A percentile compares a stretch with the other conserved stretches of the same genome.
phyloP scores from a whole-genome alignment of 1,139 yeast genomes.

The Taphrina communis region DNA sequence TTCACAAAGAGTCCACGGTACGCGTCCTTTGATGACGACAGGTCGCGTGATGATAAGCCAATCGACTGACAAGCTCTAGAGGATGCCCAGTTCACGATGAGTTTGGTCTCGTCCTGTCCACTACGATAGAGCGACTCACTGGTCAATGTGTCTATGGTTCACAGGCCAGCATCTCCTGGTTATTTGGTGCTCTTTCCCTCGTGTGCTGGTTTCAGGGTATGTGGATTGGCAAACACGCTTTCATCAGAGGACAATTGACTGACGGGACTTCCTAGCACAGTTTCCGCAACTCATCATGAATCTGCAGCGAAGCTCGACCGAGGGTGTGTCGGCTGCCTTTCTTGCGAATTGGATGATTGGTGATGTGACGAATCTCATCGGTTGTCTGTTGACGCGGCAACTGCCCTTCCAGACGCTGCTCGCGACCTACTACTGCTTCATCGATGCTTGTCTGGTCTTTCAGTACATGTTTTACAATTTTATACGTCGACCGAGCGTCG shows the following conservation, averaged over 20 bases:
- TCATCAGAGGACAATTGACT: conserved; percentile 64
- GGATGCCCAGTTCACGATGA: conserved; percentile 31
- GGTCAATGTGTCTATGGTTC: conserved; percentile 39
- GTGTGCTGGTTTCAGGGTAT: conserved; percentile 30
- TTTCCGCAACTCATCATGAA: conserved; percentile 60
- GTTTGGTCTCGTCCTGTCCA: conserved; percentile 21
- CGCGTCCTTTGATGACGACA: conserved; percentile 4
- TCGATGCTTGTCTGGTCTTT: conserved; percentile 71
- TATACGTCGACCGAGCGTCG: conserved; percentile 36
- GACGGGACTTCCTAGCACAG: conserved; percentile 91
- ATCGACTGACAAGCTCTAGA: conserved; percentile 1
- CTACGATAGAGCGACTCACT: conserved; percentile 36
- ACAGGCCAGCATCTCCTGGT: conserved; percentile 35
- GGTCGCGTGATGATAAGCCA: neutral
- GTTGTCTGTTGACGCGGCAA: conserved; percentile 75
- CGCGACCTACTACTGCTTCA: conserved; percentile 73
- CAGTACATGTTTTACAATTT: conserved; percentile 76
- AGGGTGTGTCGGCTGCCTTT: conserved; percentile 81
- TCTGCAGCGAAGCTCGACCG: conserved; percentile 73
- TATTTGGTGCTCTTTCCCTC: conserved; percentile 33
- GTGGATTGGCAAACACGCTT: conserved; percentile 53
- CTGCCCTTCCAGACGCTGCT: conserved; percentile 76
- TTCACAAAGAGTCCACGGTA: conserved; percentile 21
- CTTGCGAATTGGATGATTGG: conserved; percentile 82
- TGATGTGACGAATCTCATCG: conserved; percentile 77